Base-by-base conservation (phyloP, 306 rosid genomes). In the Dalbergia cultrata region DNA sequence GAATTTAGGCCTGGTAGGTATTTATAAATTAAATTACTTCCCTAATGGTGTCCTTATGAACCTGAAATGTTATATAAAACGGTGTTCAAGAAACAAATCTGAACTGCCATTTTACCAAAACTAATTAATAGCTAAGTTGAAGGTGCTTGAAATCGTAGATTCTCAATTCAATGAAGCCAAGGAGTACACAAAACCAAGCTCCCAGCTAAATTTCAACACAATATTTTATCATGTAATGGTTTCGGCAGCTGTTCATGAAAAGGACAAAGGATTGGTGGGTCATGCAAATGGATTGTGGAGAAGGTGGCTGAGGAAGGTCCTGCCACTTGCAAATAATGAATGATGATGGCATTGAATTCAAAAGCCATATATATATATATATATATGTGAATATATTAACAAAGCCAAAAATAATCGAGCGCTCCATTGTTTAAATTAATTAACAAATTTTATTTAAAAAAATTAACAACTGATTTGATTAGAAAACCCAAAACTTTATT, bases 281-380 rank as follows among this genome's bases (percentile, higher is more conserved):
- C 86, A 83, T 78, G 87, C 80, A 81, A 74, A 74, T 70, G 87
- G 87, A 84, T 82, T 67, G 87, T 84, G 91, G 89, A 70, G 90
- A 82, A 82, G 90, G 94, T 84, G 90, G 97, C 82, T 80, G 69
- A 52, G 82, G 83, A 79, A 84, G 90, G 88, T 81, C 74, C 79
- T 84, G 82, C 90, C 95, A 92, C 93, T 89, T 83, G 80, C 87
- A 67, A 75, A 52, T 75, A 82, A 74, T 70, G 50, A 84, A 90
- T 89, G 72, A 90, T 88, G 80, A 69, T 80, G 74, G 68, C 70
- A 65, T 87, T 83, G 91, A 88, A 85, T 64, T 67, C 52, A 60
- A 62, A 5, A 49, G 26, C 41, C 5, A 37, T 37, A 37, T 37
- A 12, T 11, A 45, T 45, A 86, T n/a, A n/a, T n/a, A n/a, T n/a